A percentile compares a stretch with the other conserved stretches of the same genome.
These are phyloP conservation scores for Ganoderma boninense DNA, from an alignment of 1,284 basidiomycete genomes.

Conservation along the genomic window DNA sequence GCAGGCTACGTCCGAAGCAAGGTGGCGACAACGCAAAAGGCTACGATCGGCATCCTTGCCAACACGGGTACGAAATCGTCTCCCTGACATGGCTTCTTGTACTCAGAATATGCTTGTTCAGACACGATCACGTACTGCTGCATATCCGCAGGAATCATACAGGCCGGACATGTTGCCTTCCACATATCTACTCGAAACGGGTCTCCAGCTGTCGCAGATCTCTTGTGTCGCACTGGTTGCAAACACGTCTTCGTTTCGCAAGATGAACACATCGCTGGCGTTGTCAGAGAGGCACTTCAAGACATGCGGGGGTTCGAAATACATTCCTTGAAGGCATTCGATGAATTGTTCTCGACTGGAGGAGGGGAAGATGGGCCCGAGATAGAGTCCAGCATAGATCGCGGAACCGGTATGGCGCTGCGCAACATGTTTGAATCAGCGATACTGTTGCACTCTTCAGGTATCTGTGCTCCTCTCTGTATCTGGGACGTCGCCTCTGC, in stretches of 20 bases:
- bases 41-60: not conserved
- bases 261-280: conserved; percentile 14
- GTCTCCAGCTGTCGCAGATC: conserved; percentile 43
- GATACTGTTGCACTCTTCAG: conserved; percentile 35
- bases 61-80: not conserved
- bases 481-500: too few relatives aligned
- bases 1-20: not conserved
- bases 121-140: conserved; percentile 43
- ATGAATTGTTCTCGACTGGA: not conserved
- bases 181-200: conserved; percentile 51
- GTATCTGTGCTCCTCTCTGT: not conserved
- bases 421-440: conserved; percentile 2
- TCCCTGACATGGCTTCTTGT: not conserved
- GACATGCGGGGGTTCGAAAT: not conserved
- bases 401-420: not conserved
- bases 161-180: conserved; percentile 40
- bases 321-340: not conserved
- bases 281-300: conserved; percentile 2
- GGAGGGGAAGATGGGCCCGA: not conserved
- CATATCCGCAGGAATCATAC: conserved; percentile 37
- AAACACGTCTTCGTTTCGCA: conserved; percentile 38
- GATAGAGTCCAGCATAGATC: not conserved
- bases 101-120: conserved; percentile 14
- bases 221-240: conserved; percentile 41
- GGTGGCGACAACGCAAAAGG: not conserved